Percentiles rank a stretch among this genome's conserved stretches.
Evolutionary conservation across 495 filamentous ascomycete species (phyloP).

Genomic region (Penicillium salamii): DNA sequence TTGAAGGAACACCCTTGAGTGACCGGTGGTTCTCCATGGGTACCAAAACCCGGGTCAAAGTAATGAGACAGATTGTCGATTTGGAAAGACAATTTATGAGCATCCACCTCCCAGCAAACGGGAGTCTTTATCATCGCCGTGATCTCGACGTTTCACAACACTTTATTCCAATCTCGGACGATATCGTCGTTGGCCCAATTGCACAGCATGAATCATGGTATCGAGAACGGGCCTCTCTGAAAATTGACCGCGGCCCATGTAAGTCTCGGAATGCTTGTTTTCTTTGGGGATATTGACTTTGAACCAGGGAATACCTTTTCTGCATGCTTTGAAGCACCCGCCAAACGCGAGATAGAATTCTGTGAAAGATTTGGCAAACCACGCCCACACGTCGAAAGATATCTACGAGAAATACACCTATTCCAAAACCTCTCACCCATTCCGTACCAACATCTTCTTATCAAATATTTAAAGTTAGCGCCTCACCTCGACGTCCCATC

Average conservation of each 20-base stretch:
- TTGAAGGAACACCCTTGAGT: slow-evolving; percentile 19
- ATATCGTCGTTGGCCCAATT: slow-evolving; percentile 28
- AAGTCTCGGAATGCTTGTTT: slow-evolving; percentile 1
- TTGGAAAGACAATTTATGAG: slow-evolving; percentile 30
- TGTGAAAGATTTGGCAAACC: slow-evolving; percentile 21
- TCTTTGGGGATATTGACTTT: slow-evolving; percentile 1
- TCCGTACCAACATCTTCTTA: slow-evolving; percentile 16
- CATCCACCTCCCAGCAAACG: slow-evolving; percentile 28
- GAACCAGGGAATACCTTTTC: slow-evolving; percentile 18
- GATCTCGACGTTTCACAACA: slow-evolving; percentile 19
- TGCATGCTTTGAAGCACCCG: slow-evolving; percentile 24
- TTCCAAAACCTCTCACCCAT: slow-evolving; percentile 12
- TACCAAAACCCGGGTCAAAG: slow-evolving; percentile 22
- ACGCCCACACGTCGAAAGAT: slow-evolving; percentile 24
- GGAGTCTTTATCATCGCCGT: slow-evolving; percentile 33
- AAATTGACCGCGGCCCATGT: slow-evolving; percentile 35
- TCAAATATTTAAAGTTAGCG: slow-evolving; percentile 19
- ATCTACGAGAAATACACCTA: slow-evolving; percentile 20
- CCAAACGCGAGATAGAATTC: slow-evolving; percentile 23
- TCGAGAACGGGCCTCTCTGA: slow-evolving; percentile 16
- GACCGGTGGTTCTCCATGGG: slow-evolving; percentile 25
- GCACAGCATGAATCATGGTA: slow-evolving; percentile 31
- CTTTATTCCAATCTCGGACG: slow-evolving; percentile 10
- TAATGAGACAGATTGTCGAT: slow-evolving; percentile 33
- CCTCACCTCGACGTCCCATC: slow-evolving; percentile 18